Evolutionary conservation across 148 eudicot genomes (phyloP).

Genomic region (Vaccinium myrtillus): DNA sequence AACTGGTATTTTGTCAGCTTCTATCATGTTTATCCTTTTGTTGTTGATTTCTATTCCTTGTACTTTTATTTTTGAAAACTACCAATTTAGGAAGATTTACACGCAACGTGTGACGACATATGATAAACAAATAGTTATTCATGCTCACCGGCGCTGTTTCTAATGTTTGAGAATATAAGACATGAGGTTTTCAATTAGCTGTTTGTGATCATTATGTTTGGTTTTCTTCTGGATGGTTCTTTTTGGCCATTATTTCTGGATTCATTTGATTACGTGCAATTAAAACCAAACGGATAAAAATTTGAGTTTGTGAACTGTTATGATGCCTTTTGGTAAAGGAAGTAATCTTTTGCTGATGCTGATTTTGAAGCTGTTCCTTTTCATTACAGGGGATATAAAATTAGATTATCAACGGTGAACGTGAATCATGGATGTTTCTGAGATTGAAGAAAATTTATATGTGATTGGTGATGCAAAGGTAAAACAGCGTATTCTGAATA

Average conservation of each 20-base stretch:
- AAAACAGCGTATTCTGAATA: not conserved
- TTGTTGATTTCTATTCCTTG: not conserved
- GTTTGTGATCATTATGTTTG: not conserved
- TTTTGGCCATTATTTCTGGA: not conserved
- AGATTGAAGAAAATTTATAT: slow-evolving; percentile 69
- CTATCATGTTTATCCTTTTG: not conserved
- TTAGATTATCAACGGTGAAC: slow-evolving; percentile 19
- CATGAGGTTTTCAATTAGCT: not conserved
- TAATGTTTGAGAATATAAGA: not conserved
- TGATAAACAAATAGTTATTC: not conserved
- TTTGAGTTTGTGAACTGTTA: not conserved
- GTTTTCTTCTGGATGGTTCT: not conserved
- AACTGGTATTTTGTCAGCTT: not conserved
- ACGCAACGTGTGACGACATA: slow-evolving; percentile 24
- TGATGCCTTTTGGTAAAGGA: not conserved
- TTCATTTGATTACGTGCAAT: not conserved
- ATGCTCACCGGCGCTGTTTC: not conserved
- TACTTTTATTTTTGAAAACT: not conserved
- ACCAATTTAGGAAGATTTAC: not conserved
- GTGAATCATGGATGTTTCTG: slow-evolving; percentile 59
- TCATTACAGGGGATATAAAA: slow-evolving; percentile 37
- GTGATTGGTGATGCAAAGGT: slow-evolving; percentile 90
- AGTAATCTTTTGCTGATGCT: not conserved
- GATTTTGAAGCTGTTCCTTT: slow-evolving; percentile 9
- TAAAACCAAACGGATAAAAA: not conserved